Conservation (phyloP, 331 rosid species). For the Stylosanthes scabra region DNA sequence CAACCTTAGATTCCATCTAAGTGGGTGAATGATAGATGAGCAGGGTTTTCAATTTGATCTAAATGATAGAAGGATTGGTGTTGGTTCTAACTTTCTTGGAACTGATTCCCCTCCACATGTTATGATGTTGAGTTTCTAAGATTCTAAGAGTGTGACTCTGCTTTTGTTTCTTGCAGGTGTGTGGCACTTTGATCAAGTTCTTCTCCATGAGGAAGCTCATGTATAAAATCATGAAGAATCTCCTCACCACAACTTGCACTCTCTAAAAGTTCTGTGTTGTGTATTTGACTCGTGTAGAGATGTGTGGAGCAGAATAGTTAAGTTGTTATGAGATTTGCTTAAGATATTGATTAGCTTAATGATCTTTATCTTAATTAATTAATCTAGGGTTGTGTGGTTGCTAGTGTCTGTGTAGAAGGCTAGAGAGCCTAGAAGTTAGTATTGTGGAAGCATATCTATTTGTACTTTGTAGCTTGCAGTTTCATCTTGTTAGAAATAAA, state of each 20-base stretch:
- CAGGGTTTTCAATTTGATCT: too few relatives aligned
- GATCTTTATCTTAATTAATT: too few relatives aligned
- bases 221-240: not conserved
- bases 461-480: slow-evolving; percentile 25
- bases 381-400: slow-evolving; percentile 16
- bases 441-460: not conserved
- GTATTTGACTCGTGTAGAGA: too few relatives aligned
- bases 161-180: slow-evolving; percentile 64
- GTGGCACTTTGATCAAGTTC: slow-evolving; percentile 91
- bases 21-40: too few relatives aligned
- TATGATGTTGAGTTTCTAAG: not conserved
- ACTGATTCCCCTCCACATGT: too few relatives aligned
- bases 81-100: too few relatives aligned
- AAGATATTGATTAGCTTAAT: too few relatives aligned
- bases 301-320: too few relatives aligned
- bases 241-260: not conserved
- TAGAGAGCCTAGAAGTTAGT: not conserved
- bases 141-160: not conserved
- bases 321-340: too few relatives aligned
- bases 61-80: too few relatives aligned
- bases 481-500: not conserved
- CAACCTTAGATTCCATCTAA: too few relatives aligned
- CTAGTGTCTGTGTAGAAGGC: not conserved
- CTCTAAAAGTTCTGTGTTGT: slow-evolving; percentile 9
- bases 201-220: slow-evolving; percentile 52